Evolutionary conservation across 495 filamentous ascomycete species (phyloP).

Genomic region (Aspergillus conjunctus): DNA sequence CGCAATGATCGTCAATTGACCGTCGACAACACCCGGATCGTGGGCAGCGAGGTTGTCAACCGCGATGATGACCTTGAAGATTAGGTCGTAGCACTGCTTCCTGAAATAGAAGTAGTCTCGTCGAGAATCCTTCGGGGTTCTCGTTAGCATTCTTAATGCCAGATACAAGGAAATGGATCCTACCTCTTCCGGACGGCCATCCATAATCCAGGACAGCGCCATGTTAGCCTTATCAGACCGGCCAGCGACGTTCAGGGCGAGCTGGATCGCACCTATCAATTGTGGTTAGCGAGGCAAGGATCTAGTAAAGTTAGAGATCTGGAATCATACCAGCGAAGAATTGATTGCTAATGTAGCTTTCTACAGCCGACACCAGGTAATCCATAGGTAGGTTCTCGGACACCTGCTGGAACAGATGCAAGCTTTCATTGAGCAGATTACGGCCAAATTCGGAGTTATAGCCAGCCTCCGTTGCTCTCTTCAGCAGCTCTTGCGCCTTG

Average conservation of each 20-base stretch:
- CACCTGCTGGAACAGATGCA: slow-evolving; percentile 85
- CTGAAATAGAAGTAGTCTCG: slow-evolving; percentile 66
- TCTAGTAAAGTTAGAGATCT: neutral
- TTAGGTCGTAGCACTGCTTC: slow-evolving; percentile 77
- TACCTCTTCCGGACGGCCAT: slow-evolving; percentile 59
- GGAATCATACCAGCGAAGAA: slow-evolving; percentile 71
- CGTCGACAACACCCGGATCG: slow-evolving; percentile 74
- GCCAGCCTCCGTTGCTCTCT: slow-evolving; percentile 77
- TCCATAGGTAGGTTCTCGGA: slow-evolving; percentile 77
- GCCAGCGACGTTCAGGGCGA: slow-evolving; percentile 77
- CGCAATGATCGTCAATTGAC: slow-evolving; percentile 69
- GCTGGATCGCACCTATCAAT: slow-evolving; percentile 76
- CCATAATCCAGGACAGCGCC: slow-evolving; percentile 75
- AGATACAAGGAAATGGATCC: slow-evolving; percentile 10
- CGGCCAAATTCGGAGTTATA: slow-evolving; percentile 76
- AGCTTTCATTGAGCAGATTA: slow-evolving; percentile 81
- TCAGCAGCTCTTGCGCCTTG: slow-evolving; percentile 93
- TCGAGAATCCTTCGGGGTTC: slow-evolving; percentile 61
- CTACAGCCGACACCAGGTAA: slow-evolving; percentile 74
- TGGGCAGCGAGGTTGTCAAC: slow-evolving; percentile 69
- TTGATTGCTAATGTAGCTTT: slow-evolving; percentile 73
- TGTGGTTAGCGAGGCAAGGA: slow-evolving; percentile 16
- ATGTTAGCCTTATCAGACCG: slow-evolving; percentile 82
- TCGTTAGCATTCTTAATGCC: slow-evolving; percentile 50
- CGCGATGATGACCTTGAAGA: slow-evolving; percentile 72